A percentile compares a stretch with the other conserved stretches of the same genome.
These are phyloP conservation scores for Phialophora chinensis DNA, from an alignment of 2,329 filamentous ascomycete species.

Conservation along the genomic window DNA sequence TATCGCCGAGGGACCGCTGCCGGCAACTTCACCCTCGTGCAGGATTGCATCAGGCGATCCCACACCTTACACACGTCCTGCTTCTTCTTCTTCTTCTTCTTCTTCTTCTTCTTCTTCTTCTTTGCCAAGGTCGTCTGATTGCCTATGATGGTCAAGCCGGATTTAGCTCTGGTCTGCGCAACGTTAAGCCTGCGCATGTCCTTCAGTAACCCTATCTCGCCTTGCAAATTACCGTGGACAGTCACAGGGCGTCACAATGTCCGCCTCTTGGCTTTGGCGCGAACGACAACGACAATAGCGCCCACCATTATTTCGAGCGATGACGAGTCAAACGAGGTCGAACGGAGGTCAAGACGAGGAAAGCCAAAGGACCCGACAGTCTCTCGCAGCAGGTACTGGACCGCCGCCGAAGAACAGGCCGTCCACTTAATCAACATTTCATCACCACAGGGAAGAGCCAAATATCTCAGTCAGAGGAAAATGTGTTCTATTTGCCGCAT, in stretches of 20 bases:
- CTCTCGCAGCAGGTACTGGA: too few relatives aligned
- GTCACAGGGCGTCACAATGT: too few relatives aligned
- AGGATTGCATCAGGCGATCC: slow-evolving; percentile 16
- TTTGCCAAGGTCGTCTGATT: slow-evolving; percentile 41
- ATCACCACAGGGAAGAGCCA: neutral
- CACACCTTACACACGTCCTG: slow-evolving; percentile 5
- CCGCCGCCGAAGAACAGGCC: too few relatives aligned
- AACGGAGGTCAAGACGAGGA: too few relatives aligned
- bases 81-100: neutral
- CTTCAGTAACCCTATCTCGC: too few relatives aligned
- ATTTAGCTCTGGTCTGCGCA: slow-evolving; percentile 49
- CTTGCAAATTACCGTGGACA: too few relatives aligned
- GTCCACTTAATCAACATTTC: too few relatives aligned
- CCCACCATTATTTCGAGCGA: too few relatives aligned
- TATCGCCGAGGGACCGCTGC: neutral
- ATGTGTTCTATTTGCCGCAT: neutral
- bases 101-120: neutral
- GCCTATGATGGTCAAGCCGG: slow-evolving; percentile 46
- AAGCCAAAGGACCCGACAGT: too few relatives aligned
- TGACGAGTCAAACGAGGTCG: too few relatives aligned
- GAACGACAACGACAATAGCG: too few relatives aligned
- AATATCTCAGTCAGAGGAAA: neutral
- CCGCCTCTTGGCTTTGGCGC: too few relatives aligned
- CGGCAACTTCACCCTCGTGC: slow-evolving; percentile 5
- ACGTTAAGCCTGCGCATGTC: slow-evolving; percentile 47